Evolutionary conservation across 1,284 basidiomycete species (phyloP).

Genomic region (Ceratobasidium sp.): DNA sequence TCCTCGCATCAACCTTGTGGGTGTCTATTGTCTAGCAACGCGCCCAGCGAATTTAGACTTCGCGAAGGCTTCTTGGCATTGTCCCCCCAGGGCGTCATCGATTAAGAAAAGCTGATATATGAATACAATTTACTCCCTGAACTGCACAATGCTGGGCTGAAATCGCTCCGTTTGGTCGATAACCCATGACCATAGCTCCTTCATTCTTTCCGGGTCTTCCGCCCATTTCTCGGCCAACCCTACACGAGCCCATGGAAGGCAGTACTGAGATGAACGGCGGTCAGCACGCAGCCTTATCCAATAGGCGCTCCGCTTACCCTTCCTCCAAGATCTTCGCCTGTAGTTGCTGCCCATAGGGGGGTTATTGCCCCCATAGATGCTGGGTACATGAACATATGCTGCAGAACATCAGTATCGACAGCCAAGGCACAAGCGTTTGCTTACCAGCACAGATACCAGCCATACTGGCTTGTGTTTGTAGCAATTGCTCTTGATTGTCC

Average conservation of each 20-base stretch:
- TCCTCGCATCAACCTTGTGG: conserved; percentile 20
- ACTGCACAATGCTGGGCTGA: conserved; percentile 34
- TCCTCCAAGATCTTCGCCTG: conserved; percentile 34
- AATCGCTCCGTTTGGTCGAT: conserved; percentile 33
- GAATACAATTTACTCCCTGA: conserved; percentile 28
- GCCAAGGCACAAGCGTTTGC: not conserved
- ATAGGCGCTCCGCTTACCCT: conserved; percentile 19
- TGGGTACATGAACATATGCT: conserved; percentile 40
- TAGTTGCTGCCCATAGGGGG: conserved; percentile 38
- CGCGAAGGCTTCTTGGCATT: conserved; percentile 13
- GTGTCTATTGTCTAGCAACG: conserved; percentile 34
- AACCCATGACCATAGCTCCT: conserved; percentile 37
- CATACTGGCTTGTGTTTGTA: conserved; percentile 29
- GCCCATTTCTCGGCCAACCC: conserved; percentile 32
- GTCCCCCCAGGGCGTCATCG: conserved; percentile 15
- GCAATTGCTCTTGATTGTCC: conserved; percentile 22
- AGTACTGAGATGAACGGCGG: conserved; percentile 8
- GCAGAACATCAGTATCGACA: not conserved
- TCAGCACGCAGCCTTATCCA: not conserved
- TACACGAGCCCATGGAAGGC: conserved; percentile 36
- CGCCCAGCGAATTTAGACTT: conserved; percentile 2
- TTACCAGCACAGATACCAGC: conserved; percentile 21
- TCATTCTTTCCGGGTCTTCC: conserved; percentile 36
- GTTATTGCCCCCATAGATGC: conserved; percentile 39
- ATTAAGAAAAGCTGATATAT: not conserved